Percentiles rank a stretch among this genome's conserved stretches.
These are phyloP conservation scores for Speleostelium caveatum DNA, from an alignment of 78 protist genomes.

Conservation along the genomic window DNA sequence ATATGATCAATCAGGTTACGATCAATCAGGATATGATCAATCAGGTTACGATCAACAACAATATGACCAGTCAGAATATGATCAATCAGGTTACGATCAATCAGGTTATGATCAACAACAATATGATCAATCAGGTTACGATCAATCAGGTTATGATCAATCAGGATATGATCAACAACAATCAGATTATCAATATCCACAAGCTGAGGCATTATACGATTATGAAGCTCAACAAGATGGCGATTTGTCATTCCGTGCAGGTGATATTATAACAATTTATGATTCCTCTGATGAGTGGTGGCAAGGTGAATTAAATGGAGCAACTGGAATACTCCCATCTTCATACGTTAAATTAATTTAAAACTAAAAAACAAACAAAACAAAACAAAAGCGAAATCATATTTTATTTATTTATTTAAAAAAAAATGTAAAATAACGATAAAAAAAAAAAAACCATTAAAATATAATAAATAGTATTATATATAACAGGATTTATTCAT, in stretches of 20 bases:
- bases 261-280: constrained; percentile 65
- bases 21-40: constrained; percentile 26
- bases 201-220: constrained; percentile 67
- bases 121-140: constrained; percentile 51
- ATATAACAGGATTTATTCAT: no score
- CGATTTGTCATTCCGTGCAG: constrained; percentile 68
- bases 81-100: constrained; percentile 25
- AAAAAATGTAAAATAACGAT: no score
- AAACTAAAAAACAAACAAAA: no score
- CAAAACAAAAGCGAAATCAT: no score
- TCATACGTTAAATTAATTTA: constrained; percentile 39
- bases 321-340: constrained; percentile 33
- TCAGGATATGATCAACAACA: background rate
- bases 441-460: no score
- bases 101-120: constrained; percentile 21
- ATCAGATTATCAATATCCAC: background rate
- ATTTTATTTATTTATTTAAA: no score
- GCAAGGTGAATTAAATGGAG: constrained; percentile 72
- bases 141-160: constrained; percentile 37
- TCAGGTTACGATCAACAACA: constrained; percentile 21
- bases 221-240: constrained; percentile 65
- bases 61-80: constrained; percentile 59
- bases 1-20: constrained; percentile 12
- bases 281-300: constrained; percentile 82
- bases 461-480: no score